These are phyloP conservation scores for Barnettozyma wickerhamii DNA, from an alignment of 805 yeast genomes.

Conservation along the genomic window DNA sequence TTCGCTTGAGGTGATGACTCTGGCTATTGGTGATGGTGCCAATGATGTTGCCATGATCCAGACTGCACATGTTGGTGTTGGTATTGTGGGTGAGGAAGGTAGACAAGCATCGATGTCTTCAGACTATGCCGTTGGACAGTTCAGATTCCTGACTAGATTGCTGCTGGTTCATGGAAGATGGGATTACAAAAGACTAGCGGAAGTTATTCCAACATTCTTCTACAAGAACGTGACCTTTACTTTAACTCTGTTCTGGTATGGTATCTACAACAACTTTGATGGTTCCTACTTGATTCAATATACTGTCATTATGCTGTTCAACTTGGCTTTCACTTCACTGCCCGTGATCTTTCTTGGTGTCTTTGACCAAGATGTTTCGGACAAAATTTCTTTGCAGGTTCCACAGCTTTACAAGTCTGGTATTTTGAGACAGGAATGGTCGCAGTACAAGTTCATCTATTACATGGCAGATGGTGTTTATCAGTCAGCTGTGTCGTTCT, in stretches of 20 bases:
- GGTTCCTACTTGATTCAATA: slow-evolving; percentile 77
- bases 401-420: slow-evolving; percentile 76
- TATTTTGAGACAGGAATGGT: slow-evolving; percentile 68
- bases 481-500: slow-evolving; percentile 67
- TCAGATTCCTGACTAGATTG: slow-evolving; percentile 63
- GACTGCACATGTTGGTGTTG: slow-evolving; percentile 66
- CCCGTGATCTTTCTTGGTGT: slow-evolving; percentile 76
- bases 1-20: slow-evolving; percentile 72
- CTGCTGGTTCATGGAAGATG: slow-evolving; percentile 78
- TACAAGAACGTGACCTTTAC: slow-evolving; percentile 76
- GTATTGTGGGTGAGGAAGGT: slow-evolving; percentile 89
- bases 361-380: slow-evolving; percentile 77
- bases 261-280: slow-evolving; percentile 69
- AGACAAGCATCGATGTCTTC: slow-evolving; percentile 86
- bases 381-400: slow-evolving; percentile 59
- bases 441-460: slow-evolving; percentile 59
- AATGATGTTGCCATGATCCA: slow-evolving; percentile 91
- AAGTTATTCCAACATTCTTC: slow-evolving; percentile 80
- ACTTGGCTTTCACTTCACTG: slow-evolving; percentile 76
- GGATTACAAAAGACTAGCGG: slow-evolving; percentile 77
- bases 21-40: slow-evolving; percentile 82
- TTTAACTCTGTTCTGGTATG: slow-evolving; percentile 74
- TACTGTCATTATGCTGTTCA: slow-evolving; percentile 76
- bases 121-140: slow-evolving; percentile 82
- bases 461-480: slow-evolving; percentile 76